Evolutionary conservation across 1,284 basidiomycete genomes (phyloP).

Genomic region (Irpex sp.): DNA sequence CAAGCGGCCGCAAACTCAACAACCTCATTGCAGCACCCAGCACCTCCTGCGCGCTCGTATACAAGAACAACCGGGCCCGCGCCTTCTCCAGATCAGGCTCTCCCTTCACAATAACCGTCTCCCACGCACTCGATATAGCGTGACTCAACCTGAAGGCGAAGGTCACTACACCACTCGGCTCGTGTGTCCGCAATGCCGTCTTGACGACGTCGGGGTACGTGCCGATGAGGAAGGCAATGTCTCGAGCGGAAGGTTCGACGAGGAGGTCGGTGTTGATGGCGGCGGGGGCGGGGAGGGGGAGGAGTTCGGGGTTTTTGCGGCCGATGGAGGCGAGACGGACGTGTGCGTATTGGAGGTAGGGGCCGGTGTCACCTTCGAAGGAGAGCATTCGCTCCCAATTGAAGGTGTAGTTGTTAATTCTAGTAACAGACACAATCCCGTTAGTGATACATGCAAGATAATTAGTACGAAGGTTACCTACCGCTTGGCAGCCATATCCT

Average conservation of each 20-base stretch:
- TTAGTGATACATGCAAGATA: not conserved
- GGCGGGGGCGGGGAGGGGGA: slow-evolving; percentile 70
- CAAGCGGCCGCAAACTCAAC: slow-evolving; percentile 85
- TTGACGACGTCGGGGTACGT: slow-evolving; percentile 91
- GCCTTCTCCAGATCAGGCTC: slow-evolving; percentile 42
- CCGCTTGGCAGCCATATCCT: slow-evolving; percentile 96
- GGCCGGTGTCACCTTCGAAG: slow-evolving; percentile 97
- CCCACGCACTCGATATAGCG: slow-evolving; percentile 87
- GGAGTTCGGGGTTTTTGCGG: slow-evolving; percentile 89
- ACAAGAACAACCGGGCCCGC: slow-evolving; percentile 88
- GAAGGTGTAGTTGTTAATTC: slow-evolving; percentile 96
- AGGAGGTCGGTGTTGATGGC: slow-evolving; percentile 73
- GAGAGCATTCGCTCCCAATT: slow-evolving; percentile 95
- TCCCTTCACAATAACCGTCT: slow-evolving; percentile 44
- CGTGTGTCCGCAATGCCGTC: slow-evolving; percentile 80
- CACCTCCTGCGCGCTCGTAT: slow-evolving; percentile 86
- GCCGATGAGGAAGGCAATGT: slow-evolving; percentile 85
- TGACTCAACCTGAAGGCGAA: slow-evolving; percentile 77
- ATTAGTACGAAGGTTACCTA: slow-evolving; percentile 29
- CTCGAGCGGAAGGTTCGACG: slow-evolving; percentile 72
- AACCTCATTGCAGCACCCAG: slow-evolving; percentile 84
- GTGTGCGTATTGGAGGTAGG: slow-evolving; percentile 96
- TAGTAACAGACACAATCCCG: slow-evolving; percentile 27
- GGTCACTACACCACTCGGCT: slow-evolving; percentile 88
- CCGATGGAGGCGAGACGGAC: slow-evolving; percentile 91